Evolutionary conservation across 768 basidiomycete species (phyloP).

Genomic region (Rhodotorula diobovata): DNA sequence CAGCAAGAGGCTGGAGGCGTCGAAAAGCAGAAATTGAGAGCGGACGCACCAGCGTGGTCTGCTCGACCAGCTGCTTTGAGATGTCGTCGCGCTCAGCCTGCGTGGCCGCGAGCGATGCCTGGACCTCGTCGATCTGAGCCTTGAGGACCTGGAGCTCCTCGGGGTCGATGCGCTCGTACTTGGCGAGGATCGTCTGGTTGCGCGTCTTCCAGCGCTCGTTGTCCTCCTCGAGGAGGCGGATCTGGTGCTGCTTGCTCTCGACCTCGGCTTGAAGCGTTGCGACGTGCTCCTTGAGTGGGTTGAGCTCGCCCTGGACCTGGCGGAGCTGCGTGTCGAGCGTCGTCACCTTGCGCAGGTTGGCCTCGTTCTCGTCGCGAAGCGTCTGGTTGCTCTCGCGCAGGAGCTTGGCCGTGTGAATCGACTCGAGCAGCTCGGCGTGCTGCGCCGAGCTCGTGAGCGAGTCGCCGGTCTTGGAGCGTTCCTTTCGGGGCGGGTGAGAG

Average conservation of each 20-base stretch:
- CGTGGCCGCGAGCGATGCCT: conserved; percentile 26
- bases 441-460: conserved; percentile 68
- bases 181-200: conserved; percentile 71
- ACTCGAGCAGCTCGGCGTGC: conserved; percentile 75
- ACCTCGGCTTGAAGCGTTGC: conserved; percentile 66
- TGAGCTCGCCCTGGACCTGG: conserved; percentile 59
- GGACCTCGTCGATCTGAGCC: conserved; percentile 53
- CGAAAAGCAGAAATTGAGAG: not conserved
- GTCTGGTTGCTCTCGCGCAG: conserved; percentile 84
- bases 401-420: conserved; percentile 80
- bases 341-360: conserved; percentile 60
- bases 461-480: conserved; percentile 72
- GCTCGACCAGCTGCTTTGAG: conserved; percentile 16
- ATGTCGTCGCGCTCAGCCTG: conserved; percentile 18
- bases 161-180: conserved; percentile 87
- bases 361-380: conserved; percentile 69
- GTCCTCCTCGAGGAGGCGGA: conserved; percentile 68
- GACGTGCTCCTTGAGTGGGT: conserved; percentile 69
- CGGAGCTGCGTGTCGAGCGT: conserved; percentile 55
- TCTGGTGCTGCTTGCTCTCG: conserved; percentile 63
- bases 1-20: not conserved
- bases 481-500: conserved; percentile 51
- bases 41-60: conserved; percentile 15
- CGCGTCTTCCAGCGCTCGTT: conserved; percentile 78
- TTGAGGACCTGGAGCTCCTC: conserved; percentile 73